These are phyloP conservation scores for Botrytis cinerea DNA, from an alignment of 2,329 filamentous ascomycete genomes.

Conservation along the genomic window DNA sequence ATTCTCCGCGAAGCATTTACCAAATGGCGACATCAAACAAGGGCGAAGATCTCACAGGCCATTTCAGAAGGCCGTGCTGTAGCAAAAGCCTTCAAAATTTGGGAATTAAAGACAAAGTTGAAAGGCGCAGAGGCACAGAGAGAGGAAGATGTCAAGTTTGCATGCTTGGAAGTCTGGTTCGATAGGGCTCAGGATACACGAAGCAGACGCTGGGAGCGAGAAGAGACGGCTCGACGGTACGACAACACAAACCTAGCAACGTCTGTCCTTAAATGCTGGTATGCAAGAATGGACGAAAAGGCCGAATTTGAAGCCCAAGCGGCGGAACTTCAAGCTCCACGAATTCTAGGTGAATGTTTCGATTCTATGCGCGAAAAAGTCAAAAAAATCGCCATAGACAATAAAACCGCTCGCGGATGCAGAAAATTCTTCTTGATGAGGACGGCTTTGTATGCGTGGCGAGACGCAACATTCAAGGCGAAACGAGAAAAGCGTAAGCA, in stretches of 20 bases:
- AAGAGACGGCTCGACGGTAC: conserved; percentile 34
- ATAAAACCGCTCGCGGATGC: conserved; percentile 36
- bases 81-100: conserved; percentile 59
- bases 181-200: conserved; percentile 43
- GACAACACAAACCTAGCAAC: conserved; percentile 33
- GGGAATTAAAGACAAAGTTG: conserved; percentile 55
- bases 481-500: conserved; percentile 40
- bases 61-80: conserved; percentile 58
- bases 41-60: conserved; percentile 52
- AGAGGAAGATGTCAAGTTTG: conserved; percentile 45
- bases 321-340: conserved; percentile 30
- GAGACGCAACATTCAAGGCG: conserved; percentile 33
- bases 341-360: conserved; percentile 30
- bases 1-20: conserved; percentile 59
- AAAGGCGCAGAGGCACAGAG: conserved; percentile 39
- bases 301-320: conserved; percentile 33
- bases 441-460: conserved; percentile 39
- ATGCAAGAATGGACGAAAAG: conserved; percentile 29
- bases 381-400: conserved; percentile 33
- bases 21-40: conserved; percentile 62
- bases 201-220: conserved; percentile 33
- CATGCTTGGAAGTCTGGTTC: conserved; percentile 45
- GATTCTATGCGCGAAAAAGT: conserved; percentile 32
- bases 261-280: conserved; percentile 35
- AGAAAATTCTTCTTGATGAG: conserved; percentile 39